Evolutionary conservation across 1,139 yeast species (phyloP).

Genomic region (Taphrina confusa): DNA sequence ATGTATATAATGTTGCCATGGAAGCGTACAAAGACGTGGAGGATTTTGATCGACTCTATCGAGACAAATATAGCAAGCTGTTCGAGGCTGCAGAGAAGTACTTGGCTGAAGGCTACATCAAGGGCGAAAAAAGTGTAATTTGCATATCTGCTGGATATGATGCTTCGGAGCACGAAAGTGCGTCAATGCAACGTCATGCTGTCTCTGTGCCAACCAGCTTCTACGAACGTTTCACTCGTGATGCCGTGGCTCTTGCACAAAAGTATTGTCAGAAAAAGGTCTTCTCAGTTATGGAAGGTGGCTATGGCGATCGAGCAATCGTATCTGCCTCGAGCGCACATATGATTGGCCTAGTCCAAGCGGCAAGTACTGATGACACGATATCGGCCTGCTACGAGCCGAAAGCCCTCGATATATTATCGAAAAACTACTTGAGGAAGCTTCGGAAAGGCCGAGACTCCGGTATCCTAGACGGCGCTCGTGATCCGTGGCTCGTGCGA

Average conservation of each 20-base stretch:
- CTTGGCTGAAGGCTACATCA: slow-evolving; percentile 51
- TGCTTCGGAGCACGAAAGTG: slow-evolving; percentile 80
- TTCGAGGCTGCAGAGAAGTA: slow-evolving; percentile 71
- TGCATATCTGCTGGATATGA: slow-evolving; percentile 85
- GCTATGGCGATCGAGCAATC: slow-evolving; percentile 82
- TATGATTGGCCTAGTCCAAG: slow-evolving; percentile 56
- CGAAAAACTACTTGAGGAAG: slow-evolving; percentile 16
- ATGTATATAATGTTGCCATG: slow-evolving; percentile 83
- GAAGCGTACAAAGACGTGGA: slow-evolving; percentile 62
- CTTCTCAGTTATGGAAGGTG: slow-evolving; percentile 77
- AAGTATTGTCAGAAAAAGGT: slow-evolving; percentile 64
- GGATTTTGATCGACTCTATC: slow-evolving; percentile 68
- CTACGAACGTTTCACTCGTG: slow-evolving; percentile 71
- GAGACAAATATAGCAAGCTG: slow-evolving; percentile 61
- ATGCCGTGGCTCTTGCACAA: slow-evolving; percentile 65
- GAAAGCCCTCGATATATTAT: neutral
- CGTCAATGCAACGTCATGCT: slow-evolving; percentile 82
- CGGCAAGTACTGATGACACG: neutral
- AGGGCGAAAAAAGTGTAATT: slow-evolving; percentile 58
- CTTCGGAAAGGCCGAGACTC: neutral
- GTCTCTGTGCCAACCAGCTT: slow-evolving; percentile 82
- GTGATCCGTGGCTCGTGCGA: slow-evolving; percentile 9
- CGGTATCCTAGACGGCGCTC: neutral
- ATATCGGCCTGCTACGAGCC: slow-evolving; percentile 10
- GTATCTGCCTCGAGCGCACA: slow-evolving; percentile 75